Evolutionary conservation across 164 flowering plant species (phyloP), one percentile per base, ranked within the genome.

Genomic region (Annona squamosa): DNA sequence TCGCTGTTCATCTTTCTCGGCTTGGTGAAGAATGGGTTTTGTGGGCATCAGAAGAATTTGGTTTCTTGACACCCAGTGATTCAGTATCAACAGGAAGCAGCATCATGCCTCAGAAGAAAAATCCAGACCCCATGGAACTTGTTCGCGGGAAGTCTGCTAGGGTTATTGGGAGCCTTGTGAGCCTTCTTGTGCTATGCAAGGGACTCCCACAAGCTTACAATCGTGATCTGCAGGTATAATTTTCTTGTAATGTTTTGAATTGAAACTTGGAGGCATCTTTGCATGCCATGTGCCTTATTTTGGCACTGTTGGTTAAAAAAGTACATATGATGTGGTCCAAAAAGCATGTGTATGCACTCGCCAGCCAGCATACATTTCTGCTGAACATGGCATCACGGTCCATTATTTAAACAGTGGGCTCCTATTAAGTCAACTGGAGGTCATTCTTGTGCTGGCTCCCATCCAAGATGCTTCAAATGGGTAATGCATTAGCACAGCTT

Each of bases 61-160:
- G 98, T 62, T 96, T 96, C 79, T 82, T 96, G 76, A 93, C 88
- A 16, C 99, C 99, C 48, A 92, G 89, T 76, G 99, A 96, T 72
- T 77, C 95, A 3, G 99, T 96, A 70, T 96, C 99, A 0, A 96
- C 99, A 42, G 99, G 99, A 76, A 96, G 99, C 76, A 96, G 99
- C 83, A 96, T 96, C 83, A 96, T 96, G 99, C 99, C 99, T 73
- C 99, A 96, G 73, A 96, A 96, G 92, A 96, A 96, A 78, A 96
- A 96, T 70, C 99, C 99, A 65, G 99, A 96, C 82, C 99, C 99
- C 47, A 96, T 96, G 99, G 99, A 96, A 84, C 97, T 96, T 77
- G 98, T 96, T 69, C 95, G 99, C 64, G 99, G 98, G 75, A 93
- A 96, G 81, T 96, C 98, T 78, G 99, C 96, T 65, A 84, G 98